phyloP scores from a whole-genome alignment of 1,284 basidiomycete species.

The Cryptococcus sp. region DNA sequence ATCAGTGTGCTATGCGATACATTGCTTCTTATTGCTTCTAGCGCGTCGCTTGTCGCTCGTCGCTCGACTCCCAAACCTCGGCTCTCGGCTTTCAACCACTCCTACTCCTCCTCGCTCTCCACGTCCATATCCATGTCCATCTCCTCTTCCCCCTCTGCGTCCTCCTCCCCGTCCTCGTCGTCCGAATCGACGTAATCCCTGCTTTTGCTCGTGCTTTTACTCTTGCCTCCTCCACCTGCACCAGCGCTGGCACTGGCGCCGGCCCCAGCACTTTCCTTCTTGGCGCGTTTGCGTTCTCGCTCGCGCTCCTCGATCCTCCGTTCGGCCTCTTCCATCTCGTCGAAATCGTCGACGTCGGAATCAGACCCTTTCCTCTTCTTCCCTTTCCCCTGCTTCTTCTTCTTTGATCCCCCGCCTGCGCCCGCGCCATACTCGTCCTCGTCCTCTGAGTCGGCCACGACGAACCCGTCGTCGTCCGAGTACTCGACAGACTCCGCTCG shows the following conservation, averaged over 20 bases:
- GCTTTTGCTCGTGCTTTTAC: conserved; percentile 22
- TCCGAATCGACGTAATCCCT: conserved; percentile 39
- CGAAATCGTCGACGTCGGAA: conserved; percentile 23
- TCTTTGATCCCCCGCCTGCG: conserved; percentile 18
- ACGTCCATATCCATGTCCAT: conserved; percentile 48
- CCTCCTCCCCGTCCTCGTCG: conserved; percentile 36
- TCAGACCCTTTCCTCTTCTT: conserved; percentile 19
- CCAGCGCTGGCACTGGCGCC: conserved; percentile 1
- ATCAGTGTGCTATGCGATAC: too few species aligned
- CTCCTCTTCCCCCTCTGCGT: conserved; percentile 31
- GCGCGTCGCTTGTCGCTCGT: too few species aligned
- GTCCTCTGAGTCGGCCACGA: conserved; percentile 45
- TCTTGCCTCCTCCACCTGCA: conserved; percentile 7
- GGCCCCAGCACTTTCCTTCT: conserved; percentile 21
- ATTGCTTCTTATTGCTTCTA: too few species aligned
- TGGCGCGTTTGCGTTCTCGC: conserved; percentile 36
- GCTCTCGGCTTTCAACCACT: background rate
- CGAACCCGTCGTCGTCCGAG: conserved; percentile 52
- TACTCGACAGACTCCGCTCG: conserved; percentile 23
- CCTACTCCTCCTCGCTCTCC: conserved; percentile 49
- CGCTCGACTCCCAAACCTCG: too few species aligned
- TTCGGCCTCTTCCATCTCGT: conserved; percentile 45
- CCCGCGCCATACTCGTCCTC: conserved; percentile 30
- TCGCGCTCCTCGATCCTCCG: conserved; percentile 37
- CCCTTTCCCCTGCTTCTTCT: conserved; percentile 25